These are phyloP conservation scores for Rhazya stricta DNA, from an alignment of 257 asterid species.

Conservation along the genomic window DNA sequence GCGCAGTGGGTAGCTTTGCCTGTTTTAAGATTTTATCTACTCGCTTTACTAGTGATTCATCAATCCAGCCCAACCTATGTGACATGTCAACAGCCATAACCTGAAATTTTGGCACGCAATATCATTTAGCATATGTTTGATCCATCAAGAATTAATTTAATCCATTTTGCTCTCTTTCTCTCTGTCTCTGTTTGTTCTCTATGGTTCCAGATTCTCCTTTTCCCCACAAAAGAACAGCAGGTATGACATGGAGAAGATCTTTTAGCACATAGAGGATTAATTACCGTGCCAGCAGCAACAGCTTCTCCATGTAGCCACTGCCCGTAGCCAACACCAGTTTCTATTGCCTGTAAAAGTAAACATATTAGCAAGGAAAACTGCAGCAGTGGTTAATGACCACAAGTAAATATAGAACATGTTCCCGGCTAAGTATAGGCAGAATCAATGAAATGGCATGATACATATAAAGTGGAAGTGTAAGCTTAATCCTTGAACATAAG, in stretches of 20 bases:
- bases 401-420: neutral
- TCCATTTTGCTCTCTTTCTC: too few relatives aligned
- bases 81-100: conserved; percentile 99
- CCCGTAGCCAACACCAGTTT: conserved; percentile 88
- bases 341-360: conserved; percentile 67
- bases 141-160: neutral
- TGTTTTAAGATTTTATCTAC: conserved; percentile 54
- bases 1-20: conserved; percentile 79
- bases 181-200: neutral
- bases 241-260: neutral
- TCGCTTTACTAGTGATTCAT: conserved; percentile 68
- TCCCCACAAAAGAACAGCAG: neutral
- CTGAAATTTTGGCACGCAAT: conserved; percentile 34
- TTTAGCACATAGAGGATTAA: neutral
- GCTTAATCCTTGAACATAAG: neutral
- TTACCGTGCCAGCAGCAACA: conserved; percentile 94
- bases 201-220: neutral
- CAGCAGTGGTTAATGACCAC: neutral
- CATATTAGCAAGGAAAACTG: conserved; percentile 7
- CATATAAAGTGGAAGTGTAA: neutral
- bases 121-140: conserved; percentile 6
- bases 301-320: conserved; percentile 99
- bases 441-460: neutral
- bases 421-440: neutral
- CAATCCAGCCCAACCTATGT: conserved; percentile 89